These are phyloP conservation scores for Castanospermum australe DNA, from an alignment of 306 rosid genomes.

Conservation along the genomic window DNA sequence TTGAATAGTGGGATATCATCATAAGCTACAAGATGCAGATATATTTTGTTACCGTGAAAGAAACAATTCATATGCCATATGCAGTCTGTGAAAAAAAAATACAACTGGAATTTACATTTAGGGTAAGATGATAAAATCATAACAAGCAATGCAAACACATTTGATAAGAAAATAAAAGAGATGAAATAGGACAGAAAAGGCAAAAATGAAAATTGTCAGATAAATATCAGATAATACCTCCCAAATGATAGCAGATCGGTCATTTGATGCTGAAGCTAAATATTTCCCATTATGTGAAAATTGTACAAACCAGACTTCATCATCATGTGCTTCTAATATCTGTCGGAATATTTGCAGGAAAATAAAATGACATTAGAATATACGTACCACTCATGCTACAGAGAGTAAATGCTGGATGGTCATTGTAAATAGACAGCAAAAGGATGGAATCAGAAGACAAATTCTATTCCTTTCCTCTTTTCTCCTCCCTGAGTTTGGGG, in stretches of 20 bases:
- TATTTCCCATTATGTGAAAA: conserved; percentile 90
- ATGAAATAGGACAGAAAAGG: not conserved
- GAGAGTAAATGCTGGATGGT: not conserved
- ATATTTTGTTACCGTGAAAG: not conserved
- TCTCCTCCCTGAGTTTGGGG: not conserved
- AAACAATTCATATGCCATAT: not conserved
- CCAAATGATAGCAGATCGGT: conserved; percentile 86
- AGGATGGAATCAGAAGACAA: conserved; percentile 3
- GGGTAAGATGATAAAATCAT: conserved; percentile 13
- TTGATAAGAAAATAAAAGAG: not conserved
- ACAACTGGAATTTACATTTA: not conserved
- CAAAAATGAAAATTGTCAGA: conserved; percentile 3
- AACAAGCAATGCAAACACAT: conserved; percentile 11
- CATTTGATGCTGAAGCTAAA: conserved; percentile 94
- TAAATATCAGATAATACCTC: conserved; percentile 61
- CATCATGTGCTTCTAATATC: conserved; percentile 78
- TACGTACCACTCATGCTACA: not conserved
- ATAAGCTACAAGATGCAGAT: not conserved
- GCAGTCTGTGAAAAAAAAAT: not conserved
- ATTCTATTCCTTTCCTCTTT: not conserved
- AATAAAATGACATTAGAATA: conserved; percentile 27
- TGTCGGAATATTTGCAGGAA: conserved; percentile 28
- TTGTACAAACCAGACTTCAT: conserved; percentile 92
- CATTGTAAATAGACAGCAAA: conserved; percentile 16
- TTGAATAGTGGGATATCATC: not conserved